phyloP scores from a whole-genome alignment of 306 rosid genomes.

The Pueraria montana region DNA sequence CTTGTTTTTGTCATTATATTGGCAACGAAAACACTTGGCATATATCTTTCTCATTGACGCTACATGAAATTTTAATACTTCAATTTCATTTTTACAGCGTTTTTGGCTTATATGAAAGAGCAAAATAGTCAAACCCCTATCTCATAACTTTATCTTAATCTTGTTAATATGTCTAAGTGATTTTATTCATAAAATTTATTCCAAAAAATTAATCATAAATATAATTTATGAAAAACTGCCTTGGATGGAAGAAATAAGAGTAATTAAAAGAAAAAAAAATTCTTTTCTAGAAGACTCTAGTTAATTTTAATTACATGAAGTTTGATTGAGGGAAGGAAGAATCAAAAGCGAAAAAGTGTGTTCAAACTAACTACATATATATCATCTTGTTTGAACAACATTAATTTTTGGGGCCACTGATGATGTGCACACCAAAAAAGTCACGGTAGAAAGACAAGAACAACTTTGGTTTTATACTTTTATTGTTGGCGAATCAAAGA shows the following conservation, averaged over 20 bases:
- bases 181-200: neutral
- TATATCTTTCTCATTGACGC: too few species aligned
- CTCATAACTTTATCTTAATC: neutral
- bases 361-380: neutral
- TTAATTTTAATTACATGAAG: neutral
- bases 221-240: neutral
- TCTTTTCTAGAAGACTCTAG: neutral
- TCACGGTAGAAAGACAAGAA: neutral
- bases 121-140: neutral
- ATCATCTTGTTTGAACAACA: neutral
- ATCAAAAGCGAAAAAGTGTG: neutral
- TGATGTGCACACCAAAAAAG: neutral
- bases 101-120: neutral
- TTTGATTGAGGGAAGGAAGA: neutral
- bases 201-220: neutral
- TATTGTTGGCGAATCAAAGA: neutral
- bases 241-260: neutral
- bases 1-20: neutral
- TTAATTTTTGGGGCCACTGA: conserved; percentile 4
- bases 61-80: too few species aligned
- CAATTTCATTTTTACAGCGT: neutral
- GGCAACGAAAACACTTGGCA: neutral
- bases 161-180: neutral
- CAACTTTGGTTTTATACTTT: neutral
- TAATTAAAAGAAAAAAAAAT: neutral